phyloP scores from a whole-genome alignment of 2,329 filamentous ascomycete species.

The Aspergillus sclerotialis region DNA sequence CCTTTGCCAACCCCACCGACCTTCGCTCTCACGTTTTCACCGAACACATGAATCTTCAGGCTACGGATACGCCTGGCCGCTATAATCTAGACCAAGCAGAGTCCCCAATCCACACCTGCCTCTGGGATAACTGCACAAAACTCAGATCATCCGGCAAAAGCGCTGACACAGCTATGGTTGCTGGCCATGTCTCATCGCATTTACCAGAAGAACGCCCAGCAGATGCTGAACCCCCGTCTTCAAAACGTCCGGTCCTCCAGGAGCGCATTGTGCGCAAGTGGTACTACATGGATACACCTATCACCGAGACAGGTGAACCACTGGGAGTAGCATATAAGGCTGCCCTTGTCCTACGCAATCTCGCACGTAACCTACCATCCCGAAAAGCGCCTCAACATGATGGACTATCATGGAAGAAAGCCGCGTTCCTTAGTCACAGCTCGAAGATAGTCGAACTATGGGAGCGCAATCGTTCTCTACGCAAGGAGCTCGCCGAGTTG shows the following conservation, averaged over 20 bases:
- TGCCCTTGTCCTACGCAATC: constrained; percentile 40
- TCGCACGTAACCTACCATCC: constrained; percentile 36
- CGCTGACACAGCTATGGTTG: constrained; percentile 29
- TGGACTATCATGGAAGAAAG: constrained; percentile 32
- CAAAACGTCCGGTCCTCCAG: constrained; percentile 32
- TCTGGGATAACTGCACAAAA: constrained; percentile 33
- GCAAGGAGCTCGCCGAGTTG: constrained; percentile 36
- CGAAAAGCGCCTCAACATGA: constrained; percentile 21
- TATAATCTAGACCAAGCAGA: constrained; percentile 31
- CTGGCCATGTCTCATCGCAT: constrained; percentile 35
- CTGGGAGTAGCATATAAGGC: constrained; percentile 42
- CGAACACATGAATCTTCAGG: constrained; percentile 33
- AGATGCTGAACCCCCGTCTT: constrained; percentile 25
- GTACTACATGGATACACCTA: constrained; percentile 35
- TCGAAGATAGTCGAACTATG: constrained; percentile 31
- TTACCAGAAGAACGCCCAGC: constrained; percentile 29
- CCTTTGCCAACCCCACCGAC: constrained; percentile 32
- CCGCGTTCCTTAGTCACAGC: constrained; percentile 33
- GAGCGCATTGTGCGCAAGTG: constrained; percentile 34
- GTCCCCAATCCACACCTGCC: constrained; percentile 28
- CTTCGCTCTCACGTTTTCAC: constrained; percentile 37
- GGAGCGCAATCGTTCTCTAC: constrained; percentile 35
- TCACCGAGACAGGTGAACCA: constrained; percentile 37
- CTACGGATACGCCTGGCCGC: constrained; percentile 23
- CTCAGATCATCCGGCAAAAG: constrained; percentile 28